Percentiles rank a stretch among this genome's conserved stretches.
These are phyloP conservation scores for Meyerozyma athensensis DNA, from an alignment of 1,139 yeast species.

Conservation along the genomic window DNA sequence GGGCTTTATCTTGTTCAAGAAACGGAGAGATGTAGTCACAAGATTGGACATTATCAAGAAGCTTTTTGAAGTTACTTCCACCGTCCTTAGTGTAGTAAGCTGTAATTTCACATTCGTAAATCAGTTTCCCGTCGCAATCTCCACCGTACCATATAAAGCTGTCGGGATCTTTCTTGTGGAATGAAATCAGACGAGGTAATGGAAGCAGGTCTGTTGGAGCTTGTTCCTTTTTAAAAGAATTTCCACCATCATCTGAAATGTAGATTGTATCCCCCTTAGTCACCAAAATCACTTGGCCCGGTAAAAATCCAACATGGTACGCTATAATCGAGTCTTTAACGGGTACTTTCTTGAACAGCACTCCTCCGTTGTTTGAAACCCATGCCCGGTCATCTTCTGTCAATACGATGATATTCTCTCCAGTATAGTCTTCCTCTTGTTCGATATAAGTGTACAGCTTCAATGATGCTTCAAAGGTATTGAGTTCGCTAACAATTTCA, in stretches of 20 bases:
- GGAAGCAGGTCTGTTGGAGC: conserved; percentile 50
- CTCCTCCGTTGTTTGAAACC: conserved; percentile 80
- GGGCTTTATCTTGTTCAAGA: conserved; percentile 24
- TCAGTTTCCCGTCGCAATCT: conserved; percentile 43
- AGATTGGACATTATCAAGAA: conserved; percentile 45
- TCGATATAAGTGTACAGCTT: conserved; percentile 55
- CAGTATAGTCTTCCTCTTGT: conserved; percentile 35
- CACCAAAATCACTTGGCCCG: conserved; percentile 61
- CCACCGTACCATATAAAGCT: conserved; percentile 70
- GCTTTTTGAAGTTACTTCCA: conserved; percentile 54
- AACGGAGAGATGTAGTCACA: conserved; percentile 70
- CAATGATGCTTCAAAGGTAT: conserved; percentile 41
- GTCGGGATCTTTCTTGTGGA: conserved; percentile 51
- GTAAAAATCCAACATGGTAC: conserved; percentile 55
- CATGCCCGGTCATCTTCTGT: conserved; percentile 49
- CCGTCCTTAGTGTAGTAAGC: conserved; percentile 62
- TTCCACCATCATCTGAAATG: conserved; percentile 66
- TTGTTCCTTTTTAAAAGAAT: conserved; percentile 37
- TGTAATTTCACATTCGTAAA: conserved; percentile 46
- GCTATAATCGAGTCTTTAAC: conserved; percentile 47
- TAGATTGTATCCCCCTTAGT: conserved; percentile 49
- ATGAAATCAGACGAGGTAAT: conserved; percentile 40
- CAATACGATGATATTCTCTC: conserved; percentile 69
- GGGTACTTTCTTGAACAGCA: conserved; percentile 46
- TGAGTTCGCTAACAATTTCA: conserved; percentile 17